Conservation (phyloP, 2,329 filamentous ascomycete species). For the Capronia epimyces region DNA sequence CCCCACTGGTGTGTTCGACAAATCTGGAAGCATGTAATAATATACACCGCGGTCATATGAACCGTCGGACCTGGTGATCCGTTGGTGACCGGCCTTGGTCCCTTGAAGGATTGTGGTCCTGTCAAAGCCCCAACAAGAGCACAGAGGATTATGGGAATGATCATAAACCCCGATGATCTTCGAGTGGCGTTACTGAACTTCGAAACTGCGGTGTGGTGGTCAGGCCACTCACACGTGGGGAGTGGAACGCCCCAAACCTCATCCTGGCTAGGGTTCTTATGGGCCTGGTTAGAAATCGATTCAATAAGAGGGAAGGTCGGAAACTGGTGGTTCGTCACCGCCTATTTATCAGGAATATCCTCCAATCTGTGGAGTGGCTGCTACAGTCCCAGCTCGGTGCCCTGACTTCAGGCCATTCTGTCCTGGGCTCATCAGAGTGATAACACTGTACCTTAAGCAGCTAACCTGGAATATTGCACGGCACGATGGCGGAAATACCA, state of each 20-base stretch:
- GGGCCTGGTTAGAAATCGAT: not conserved
- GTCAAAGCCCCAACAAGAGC: too few relatives aligned
- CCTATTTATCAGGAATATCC: not conserved
- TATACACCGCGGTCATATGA: too few relatives aligned
- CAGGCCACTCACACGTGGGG: not conserved
- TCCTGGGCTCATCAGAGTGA: too few relatives aligned
- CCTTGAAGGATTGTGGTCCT: too few relatives aligned
- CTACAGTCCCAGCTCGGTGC: not conserved
- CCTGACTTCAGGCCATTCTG: not conserved
- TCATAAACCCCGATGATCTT: too few relatives aligned
- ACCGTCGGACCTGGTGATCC: too few relatives aligned
- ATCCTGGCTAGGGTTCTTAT: not conserved
- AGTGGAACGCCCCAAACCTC: not conserved
- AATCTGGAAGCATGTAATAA: too few relatives aligned
- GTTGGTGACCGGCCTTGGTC: too few relatives aligned
- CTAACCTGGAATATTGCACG: not conserved
- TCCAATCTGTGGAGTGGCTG: not conserved
- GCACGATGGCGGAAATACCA: slow-evolving; percentile 17
- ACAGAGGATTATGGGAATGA: too few relatives aligned
- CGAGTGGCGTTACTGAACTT: not conserved
- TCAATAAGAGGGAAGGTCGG: not conserved
- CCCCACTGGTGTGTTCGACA: too few relatives aligned
- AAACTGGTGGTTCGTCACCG: not conserved
- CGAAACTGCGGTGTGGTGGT: not conserved
- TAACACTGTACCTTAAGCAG: too few relatives aligned